A percentile compares a stretch with the other conserved stretches of the same genome.
Conservation (phyloP, 805 yeast genomes). For the Yamadazyma takamatsuzukensis region DNA sequence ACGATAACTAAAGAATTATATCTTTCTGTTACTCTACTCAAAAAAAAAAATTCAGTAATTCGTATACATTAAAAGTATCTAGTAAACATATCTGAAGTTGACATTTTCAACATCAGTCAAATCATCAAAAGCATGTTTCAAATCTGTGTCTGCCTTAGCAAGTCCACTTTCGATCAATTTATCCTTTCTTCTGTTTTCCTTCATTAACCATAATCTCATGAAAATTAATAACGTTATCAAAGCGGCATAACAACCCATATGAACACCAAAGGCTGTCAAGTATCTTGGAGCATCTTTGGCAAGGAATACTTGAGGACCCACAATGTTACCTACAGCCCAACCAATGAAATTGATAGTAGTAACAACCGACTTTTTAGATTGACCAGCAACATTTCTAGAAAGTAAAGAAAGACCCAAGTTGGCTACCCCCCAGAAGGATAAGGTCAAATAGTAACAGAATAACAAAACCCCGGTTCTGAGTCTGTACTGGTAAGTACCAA, state of each 20-base stretch:
- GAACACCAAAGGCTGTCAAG: slow-evolving; percentile 50
- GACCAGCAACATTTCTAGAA: slow-evolving; percentile 64
- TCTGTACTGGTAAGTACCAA: slow-evolving; percentile 30
- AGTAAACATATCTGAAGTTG: slow-evolving; percentile 53
- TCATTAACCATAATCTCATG: slow-evolving; percentile 39
- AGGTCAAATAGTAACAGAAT: slow-evolving; percentile 45
- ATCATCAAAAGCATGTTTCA: slow-evolving; percentile 49
- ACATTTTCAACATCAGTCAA: slow-evolving; percentile 57
- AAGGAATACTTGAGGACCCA: slow-evolving; percentile 67
- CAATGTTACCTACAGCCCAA: slow-evolving; percentile 62
- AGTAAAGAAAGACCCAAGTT: slow-evolving; percentile 60
- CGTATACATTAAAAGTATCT: too few relatives aligned
- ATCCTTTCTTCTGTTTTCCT: slow-evolving; percentile 54
- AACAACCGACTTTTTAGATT: slow-evolving; percentile 63
- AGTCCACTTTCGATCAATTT: slow-evolving; percentile 19
- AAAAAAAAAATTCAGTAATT: too few relatives aligned
- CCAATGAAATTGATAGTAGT: slow-evolving; percentile 58
- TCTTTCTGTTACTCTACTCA: too few relatives aligned
- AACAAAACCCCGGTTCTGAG: slow-evolving; percentile 17
- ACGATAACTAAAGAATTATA: too few relatives aligned
- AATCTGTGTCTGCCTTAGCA: slow-evolving; percentile 12
- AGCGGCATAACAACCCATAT: slow-evolving; percentile 34
- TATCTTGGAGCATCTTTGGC: slow-evolving; percentile 49
- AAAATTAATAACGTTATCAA: slow-evolving; percentile 15
- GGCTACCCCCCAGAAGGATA: slow-evolving; percentile 55